Percentiles rank a stretch among this genome's conserved stretches.
Conservation (phyloP, 2,329 filamentous ascomycete species). For the Escovopsis sp. region DNA sequence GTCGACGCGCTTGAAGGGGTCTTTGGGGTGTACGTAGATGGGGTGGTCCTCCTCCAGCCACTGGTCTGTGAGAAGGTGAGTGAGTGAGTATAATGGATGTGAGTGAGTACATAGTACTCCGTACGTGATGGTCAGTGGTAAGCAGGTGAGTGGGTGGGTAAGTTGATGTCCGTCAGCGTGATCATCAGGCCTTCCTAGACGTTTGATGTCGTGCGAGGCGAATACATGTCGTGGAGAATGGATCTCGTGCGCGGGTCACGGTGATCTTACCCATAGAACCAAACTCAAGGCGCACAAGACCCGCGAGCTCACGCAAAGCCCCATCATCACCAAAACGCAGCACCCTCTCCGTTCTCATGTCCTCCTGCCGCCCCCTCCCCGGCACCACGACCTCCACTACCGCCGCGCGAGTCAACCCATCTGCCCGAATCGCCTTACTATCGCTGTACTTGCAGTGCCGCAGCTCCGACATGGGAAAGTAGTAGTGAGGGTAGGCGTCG, state of each 20-base stretch:
- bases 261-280: constrained; percentile 16
- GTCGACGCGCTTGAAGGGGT: constrained; percentile 51
- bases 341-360: constrained; percentile 17
- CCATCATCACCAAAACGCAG: constrained; percentile 24
- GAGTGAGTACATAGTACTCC: too few relatives aligned
- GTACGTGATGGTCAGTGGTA: too few relatives aligned
- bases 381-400: constrained; percentile 18
- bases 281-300: constrained; percentile 20
- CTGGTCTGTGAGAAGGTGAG: too few relatives aligned
- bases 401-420: constrained; percentile 12
- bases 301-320: constrained; percentile 17
- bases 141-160: background rate
- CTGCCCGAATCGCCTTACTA: constrained; percentile 11
- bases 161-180: too few relatives aligned
- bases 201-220: too few relatives aligned
- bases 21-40: constrained; percentile 48
- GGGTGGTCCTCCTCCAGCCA: constrained; percentile 41
- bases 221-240: too few relatives aligned
- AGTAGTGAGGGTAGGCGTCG: constrained; percentile 31
- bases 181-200: too few relatives aligned
- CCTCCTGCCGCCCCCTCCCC: constrained; percentile 9
- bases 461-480: constrained; percentile 19
- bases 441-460: constrained; percentile 14
- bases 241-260: too few relatives aligned
- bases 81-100: too few relatives aligned